Base-by-base conservation (phyloP, 306 rosid genomes). In the Boehmeria nivea region DNA sequence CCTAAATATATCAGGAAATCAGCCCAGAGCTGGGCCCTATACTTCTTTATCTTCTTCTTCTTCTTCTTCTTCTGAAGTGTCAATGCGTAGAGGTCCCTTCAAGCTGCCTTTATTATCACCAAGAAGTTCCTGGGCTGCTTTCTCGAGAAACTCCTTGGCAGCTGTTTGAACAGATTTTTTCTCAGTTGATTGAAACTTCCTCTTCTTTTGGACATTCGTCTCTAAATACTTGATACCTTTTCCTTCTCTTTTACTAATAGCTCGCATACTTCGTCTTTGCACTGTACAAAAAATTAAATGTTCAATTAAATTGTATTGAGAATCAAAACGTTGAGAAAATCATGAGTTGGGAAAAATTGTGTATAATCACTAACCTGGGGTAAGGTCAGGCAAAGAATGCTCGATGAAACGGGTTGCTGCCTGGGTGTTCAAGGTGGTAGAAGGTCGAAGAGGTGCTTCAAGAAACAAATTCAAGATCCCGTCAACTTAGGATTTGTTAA, bases 401-500 rank as follows among this genome's bases (percentile, higher is more conserved):
- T 69, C 89, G 3, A 91, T 87, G 68, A 91, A 84, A 54, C 99
- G 96, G 3, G 85, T 80, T 24, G 99, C 96, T n/a, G 96, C 99
- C 67, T 63, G 81, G 67, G 66, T 48, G 61, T 91, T 84, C 77
- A 91, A 81, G 31, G 84, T 80, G 25, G 96, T 67, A 25, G 96
- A 87, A 25, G 96, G 99, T 53, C 84, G 86, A 14, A 91, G 40
- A 4, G 99, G 96, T 33, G 84, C 99, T 87, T 64, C 78, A 77
- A 67, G 70, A 75, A 33, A 66, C 61, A 90, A 78, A 66, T 54
- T 40, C 33, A 43, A 68, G 67, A 54, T 56, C 63, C 56, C 51
- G 70, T 65, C 17, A 44, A 19, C 15, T 23, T 17, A 36, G 45
- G 40, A 8, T 65, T 22, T 64, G 54, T 49, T 27, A 51, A 37